A percentile compares a stretch with the other conserved stretches of the same genome.
Evolutionary conservation across 345 rosid genomes (phyloP).

Genomic region (Sapria himalayana): DNA sequence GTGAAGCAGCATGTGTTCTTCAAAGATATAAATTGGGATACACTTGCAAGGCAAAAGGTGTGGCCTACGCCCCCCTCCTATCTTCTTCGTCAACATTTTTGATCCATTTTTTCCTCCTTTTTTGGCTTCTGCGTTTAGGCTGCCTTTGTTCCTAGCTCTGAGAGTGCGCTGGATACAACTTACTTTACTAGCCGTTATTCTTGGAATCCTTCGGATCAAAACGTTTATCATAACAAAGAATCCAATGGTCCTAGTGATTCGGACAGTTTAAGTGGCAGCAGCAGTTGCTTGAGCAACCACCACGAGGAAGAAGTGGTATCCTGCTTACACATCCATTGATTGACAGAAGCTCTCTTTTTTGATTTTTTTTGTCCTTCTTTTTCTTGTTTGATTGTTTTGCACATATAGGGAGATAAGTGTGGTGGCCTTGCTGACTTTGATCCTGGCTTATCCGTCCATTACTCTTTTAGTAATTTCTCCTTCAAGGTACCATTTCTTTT

Average conservation of each 20-base stretch:
- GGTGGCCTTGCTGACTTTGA: constrained; percentile 59
- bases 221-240: constrained; percentile 44
- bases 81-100: constrained; percentile 2
- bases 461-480: constrained; percentile 95
- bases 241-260: constrained; percentile 74
- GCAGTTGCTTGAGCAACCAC: constrained; percentile 62
- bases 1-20: constrained; percentile 85
- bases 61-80: too few species aligned
- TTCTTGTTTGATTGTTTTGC: constrained; percentile 4
- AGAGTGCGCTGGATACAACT: constrained; percentile 89
- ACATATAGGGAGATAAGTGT: constrained; percentile 61
- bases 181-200: constrained; percentile 94
- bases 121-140: too few species aligned
- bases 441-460: constrained; percentile 49
- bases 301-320: constrained; percentile 70
- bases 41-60: constrained; percentile 95
- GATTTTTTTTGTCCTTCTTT: constrained; percentile 1
- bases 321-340: not conserved
- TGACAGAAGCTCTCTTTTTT: not conserved
- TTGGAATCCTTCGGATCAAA: constrained; percentile 63
- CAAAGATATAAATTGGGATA: constrained; percentile 91
- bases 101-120: too few species aligned
- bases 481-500: constrained; percentile 80
- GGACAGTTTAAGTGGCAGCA: constrained; percentile 77
- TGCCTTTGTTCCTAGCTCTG: constrained; percentile 87